Base-by-base conservation (phyloP, 176 grass and related monocot genomes). In the Lolium multiflorum region DNA sequence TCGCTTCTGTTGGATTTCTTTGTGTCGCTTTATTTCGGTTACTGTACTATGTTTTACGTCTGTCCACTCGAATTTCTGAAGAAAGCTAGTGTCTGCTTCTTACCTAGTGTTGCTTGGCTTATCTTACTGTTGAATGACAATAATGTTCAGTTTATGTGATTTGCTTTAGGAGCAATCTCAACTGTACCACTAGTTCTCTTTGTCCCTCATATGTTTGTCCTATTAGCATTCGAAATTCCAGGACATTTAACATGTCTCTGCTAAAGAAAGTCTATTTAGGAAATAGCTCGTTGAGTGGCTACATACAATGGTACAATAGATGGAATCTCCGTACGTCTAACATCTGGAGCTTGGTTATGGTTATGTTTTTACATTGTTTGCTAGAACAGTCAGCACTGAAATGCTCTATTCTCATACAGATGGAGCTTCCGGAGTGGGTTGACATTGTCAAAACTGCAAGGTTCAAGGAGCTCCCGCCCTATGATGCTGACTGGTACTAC, bases 391-490 rank as follows among this genome's bases (percentile, higher is more conserved):
- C 9, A 12, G 15, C 5, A 44, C 25, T 67, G 7, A 82, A 54
- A 39, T 64, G 8, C 6, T 21, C 18, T 20, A n/a, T 55, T 18
- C 18, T 73, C 3, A 18, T 83, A 75, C 37, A 95, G 93, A 89
- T 95, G 91, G 93, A 92, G 85, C 93, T 95, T 63, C 88, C 93
- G 0, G 85, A 95, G 85, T 95, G 93, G 93, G 89, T 89, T 62
- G 93, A 95, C 82, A 95, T 95, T 62, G 93, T 95, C 26, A 95
- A 95, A 71, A 95, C 93, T 28, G 93, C 89, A 46, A 89, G 90
- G 82, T 95, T 95, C 59, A 95, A 92, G 88, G 93, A 95, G 76
- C 93, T 95, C 9, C 91, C 93, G 0, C 91, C 91, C 3, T 87
- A 92, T 79, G 93, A 95, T 18, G 80, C 88, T 16, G 91, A 95